Base-by-base conservation (phyloP, 306 rosid species). In the Coriaria nepalensis region DNA sequence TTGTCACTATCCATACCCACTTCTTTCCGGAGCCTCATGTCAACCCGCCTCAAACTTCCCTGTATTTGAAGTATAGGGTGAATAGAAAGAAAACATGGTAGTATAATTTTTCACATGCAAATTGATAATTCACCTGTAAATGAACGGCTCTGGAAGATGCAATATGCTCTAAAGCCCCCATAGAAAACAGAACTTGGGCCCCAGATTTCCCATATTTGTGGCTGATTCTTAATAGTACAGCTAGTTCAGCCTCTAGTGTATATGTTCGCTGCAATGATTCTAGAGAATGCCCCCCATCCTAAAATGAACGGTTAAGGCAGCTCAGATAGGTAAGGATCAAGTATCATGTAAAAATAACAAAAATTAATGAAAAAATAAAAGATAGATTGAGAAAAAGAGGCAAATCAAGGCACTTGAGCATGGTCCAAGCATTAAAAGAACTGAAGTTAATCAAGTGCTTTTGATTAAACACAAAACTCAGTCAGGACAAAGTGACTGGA, bases 191-290 rank as follows among this genome's bases (percentile, higher is more conserved):
- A 50, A 84, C 87, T 70, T 81, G 94, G 38, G 92, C 92, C 61
- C 97, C 97, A 60, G 83, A 74, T 65, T 90, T 90, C 56, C 97
- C 94, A 53, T 90, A 90, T 45, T 74, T 79, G 78, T 90, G 78
- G 64, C 92, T 81, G 45, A 81, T 73, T 68, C 97, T 70, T 39
- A 85, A 68, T 41, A 90, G 66, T 55, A 84, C 68, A 68, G 92
- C 86, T 36, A 90, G 87, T 50, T 84, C 93, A 57, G 95, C 94
- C 73, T 81, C 95, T 14, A 90, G 82, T 3, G 92, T 75, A 62
- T 79, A 82, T 35, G 87, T 84, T 63, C 87, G 81, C 77, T 84
- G 97, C 77, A 88, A 66, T 0, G 93, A 74, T 54, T 76, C 82
- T 36, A 79, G 70, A 37, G 85, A 78, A 64, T 63, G 82, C 57